phyloP scores from a whole-genome alignment of 108 stramenopile species.

The Stephanodiscus triporus region DNA sequence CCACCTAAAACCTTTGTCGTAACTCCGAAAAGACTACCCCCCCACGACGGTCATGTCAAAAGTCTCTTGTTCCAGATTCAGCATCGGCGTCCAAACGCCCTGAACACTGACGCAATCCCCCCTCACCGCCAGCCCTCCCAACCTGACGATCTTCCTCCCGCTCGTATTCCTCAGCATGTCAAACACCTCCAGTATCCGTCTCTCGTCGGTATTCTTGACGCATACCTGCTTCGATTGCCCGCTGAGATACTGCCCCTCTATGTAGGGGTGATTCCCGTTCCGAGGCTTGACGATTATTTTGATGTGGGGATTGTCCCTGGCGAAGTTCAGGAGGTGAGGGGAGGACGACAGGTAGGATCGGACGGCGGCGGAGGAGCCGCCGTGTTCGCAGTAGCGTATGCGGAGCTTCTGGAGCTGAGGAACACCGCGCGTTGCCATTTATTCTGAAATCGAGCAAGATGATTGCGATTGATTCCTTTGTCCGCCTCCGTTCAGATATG shows the following conservation, averaged over 20 bases:
- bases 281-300: slow-evolving; percentile 64
- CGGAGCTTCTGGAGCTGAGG: slow-evolving; percentile 74
- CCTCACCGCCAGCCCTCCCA: slow-evolving; percentile 67
- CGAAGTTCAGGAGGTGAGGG: slow-evolving; percentile 66
- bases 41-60: not conserved
- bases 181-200: slow-evolving; percentile 60
- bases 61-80: slow-evolving; percentile 38
- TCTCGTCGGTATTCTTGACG: slow-evolving; percentile 60
- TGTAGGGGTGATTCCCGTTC: slow-evolving; percentile 79
- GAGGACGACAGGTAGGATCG: slow-evolving; percentile 65
- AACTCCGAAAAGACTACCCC: not conserved
- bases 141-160: slow-evolving; percentile 83
- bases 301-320: slow-evolving; percentile 58
- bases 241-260: slow-evolving; percentile 71
- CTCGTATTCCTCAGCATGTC: slow-evolving; percentile 72
- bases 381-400: slow-evolving; percentile 81
- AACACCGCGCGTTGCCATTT: slow-evolving; percentile 87
- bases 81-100: slow-evolving; percentile 88
- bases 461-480: no score
- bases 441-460: not conserved
- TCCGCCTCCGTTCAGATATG: no score
- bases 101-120: slow-evolving; percentile 78
- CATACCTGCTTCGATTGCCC: slow-evolving; percentile 70
- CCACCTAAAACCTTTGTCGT: no score
- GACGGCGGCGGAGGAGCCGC: slow-evolving; percentile 72